Percentiles rank a stretch among this genome's conserved stretches.
phyloP scores from a whole-genome alignment of 2,329 filamentous ascomycete species.

The Thelonectria blattea region DNA sequence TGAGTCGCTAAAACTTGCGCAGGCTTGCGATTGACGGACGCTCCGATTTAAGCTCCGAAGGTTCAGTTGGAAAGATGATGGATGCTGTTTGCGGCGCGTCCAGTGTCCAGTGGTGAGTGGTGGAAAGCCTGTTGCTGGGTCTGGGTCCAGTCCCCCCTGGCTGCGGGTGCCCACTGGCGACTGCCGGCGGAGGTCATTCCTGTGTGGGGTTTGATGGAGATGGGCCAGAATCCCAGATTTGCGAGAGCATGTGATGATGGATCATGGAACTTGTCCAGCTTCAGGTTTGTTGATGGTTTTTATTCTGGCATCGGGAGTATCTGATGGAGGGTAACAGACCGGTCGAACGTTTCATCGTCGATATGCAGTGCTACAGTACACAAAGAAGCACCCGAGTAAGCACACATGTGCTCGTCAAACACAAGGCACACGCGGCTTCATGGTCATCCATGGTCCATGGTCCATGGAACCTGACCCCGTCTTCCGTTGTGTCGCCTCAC shows the following conservation, averaged over 20 bases:
- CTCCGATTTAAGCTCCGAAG: conserved; percentile 7
- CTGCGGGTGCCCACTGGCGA: not conserved
- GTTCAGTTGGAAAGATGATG: not conserved
- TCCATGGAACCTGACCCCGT: not conserved
- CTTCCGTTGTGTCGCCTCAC: conserved; percentile 4
- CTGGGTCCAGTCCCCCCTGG: conserved; percentile 1
- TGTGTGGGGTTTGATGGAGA: conserved; percentile 1
- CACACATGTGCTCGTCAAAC: not conserved
- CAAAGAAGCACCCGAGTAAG: too few relatives aligned
- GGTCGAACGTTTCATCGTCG: too few relatives aligned
- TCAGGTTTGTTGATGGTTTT: too few relatives aligned
- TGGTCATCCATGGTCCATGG: not conserved
- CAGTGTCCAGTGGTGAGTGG: too few relatives aligned
- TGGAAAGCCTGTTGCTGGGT: not conserved
- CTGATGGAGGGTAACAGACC: too few relatives aligned
- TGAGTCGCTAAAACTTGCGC: not conserved
- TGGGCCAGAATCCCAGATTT: conserved; percentile 11
- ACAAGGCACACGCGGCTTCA: not conserved
- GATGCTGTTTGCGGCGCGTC: not conserved
- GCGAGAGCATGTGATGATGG: conserved; percentile 20
- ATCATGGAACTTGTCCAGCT: not conserved
- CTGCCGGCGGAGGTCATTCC: conserved; percentile 15
- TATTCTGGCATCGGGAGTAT: too few relatives aligned
- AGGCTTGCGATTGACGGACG: not conserved
- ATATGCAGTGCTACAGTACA: too few relatives aligned